These are phyloP conservation scores for Phytophthora ramorum DNA, from an alignment of 352 stramenopile species.

Conservation along the genomic window DNA sequence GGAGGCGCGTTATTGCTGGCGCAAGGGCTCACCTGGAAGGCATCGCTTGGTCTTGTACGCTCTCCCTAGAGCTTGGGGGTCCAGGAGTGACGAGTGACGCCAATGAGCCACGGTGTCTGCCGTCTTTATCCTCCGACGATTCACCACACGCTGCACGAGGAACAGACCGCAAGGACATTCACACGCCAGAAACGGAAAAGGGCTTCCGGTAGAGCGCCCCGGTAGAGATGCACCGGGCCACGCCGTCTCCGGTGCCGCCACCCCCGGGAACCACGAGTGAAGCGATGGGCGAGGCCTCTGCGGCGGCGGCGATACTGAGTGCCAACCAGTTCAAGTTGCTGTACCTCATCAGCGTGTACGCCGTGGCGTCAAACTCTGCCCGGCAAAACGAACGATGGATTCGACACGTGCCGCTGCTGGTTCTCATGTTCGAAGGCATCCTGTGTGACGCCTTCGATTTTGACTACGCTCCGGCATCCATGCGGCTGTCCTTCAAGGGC, in stretches of 20 bases:
- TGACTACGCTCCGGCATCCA: constrained; percentile 96
- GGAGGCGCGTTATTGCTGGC: constrained; percentile 20
- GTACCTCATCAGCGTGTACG: constrained; percentile 96
- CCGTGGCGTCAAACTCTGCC: constrained; percentile 85
- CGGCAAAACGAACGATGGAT: constrained; percentile 96
- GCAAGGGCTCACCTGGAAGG: constrained; percentile 7
- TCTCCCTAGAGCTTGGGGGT: constrained; percentile 7
- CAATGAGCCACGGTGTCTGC: constrained; percentile 40
- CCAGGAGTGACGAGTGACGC: constrained; percentile 21
- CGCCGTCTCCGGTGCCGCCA: constrained; percentile 12
- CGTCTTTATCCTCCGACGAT: constrained; percentile 23
- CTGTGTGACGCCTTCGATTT: constrained; percentile 94
- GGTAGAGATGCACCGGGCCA: constrained; percentile 17
- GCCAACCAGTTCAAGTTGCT: constrained; percentile 97
- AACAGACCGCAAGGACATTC: constrained; percentile 10
- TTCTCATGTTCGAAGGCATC: constrained; percentile 98
- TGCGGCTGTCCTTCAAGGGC: constrained; percentile 94
- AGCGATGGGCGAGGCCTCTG: constrained; percentile 22
- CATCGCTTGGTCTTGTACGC: constrained; percentile 6
- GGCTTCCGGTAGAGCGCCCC: constrained; percentile 16
- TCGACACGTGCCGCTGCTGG: constrained; percentile 94
- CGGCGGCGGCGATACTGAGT: constrained; percentile 67
- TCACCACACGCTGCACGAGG: constrained; percentile 14
- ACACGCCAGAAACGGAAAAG: constrained; percentile 8
- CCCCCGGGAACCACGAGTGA: constrained; percentile 17